Conservation (phyloP, 2,329 filamentous ascomycete species). For the Emericellopsis cladophorae region DNA sequence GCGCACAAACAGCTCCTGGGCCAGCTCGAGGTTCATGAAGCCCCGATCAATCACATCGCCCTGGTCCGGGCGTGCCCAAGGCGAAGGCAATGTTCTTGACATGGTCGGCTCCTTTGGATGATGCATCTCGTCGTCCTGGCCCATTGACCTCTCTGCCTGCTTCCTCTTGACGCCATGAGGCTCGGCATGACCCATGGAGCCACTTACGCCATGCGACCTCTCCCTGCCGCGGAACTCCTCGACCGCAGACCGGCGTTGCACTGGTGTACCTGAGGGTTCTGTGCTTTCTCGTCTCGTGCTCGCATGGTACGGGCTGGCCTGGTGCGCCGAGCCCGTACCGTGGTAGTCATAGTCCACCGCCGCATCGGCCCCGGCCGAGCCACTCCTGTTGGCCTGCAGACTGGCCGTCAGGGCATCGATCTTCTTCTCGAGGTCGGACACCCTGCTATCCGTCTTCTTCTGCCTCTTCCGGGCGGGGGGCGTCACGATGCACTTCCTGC, state of each 20-base stretch:
- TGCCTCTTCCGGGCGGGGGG: constrained; percentile 65
- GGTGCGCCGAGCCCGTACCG: not conserved
- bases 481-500: constrained; percentile 66
- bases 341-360: not conserved
- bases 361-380: not conserved
- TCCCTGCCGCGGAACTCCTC: not conserved
- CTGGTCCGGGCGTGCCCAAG: constrained; percentile 10
- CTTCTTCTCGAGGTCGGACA: constrained; percentile 85
- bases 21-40: constrained; percentile 41
- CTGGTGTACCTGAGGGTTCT: too few species aligned
- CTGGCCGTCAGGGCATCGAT: constrained; percentile 80
- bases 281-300: too few species aligned
- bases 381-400: constrained; percentile 41
- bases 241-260: too few species aligned
- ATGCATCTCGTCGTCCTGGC: not conserved
- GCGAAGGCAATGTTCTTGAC: not conserved
- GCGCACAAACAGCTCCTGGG: constrained; percentile 39
- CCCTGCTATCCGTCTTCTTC: constrained; percentile 83
- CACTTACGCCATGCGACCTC: not conserved
- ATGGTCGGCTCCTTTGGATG: not conserved
- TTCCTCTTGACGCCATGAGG: constrained; percentile 17
- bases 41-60: constrained; percentile 46
- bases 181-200: not conserved
- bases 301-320: not conserved
- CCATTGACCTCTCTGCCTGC: constrained; percentile 9